Conservation (phyloP, 768 basidiomycete genomes). For the Podaxis sp. region DNA sequence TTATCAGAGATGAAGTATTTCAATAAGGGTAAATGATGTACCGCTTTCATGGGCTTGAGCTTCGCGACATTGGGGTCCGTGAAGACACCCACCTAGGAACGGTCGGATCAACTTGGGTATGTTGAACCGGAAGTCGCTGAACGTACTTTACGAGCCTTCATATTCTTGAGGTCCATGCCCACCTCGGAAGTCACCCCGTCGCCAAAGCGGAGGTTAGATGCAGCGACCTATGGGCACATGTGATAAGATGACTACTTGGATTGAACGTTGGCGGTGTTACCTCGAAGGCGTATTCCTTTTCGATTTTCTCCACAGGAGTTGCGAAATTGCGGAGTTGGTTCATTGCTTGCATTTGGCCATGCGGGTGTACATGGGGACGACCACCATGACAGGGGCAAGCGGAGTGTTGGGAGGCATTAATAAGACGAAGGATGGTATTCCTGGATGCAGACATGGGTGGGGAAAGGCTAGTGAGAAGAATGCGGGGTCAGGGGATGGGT, state of each 20-base stretch:
- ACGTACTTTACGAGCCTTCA: slow-evolving; percentile 81
- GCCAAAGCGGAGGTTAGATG: slow-evolving; percentile 86
- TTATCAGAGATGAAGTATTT: neutral
- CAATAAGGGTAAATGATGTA: slow-evolving; percentile 29
- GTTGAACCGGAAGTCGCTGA: neutral
- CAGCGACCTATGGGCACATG: slow-evolving; percentile 59
- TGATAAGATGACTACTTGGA: slow-evolving; percentile 1
- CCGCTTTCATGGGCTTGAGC: slow-evolving; percentile 79
- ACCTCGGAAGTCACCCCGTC: slow-evolving; percentile 89
- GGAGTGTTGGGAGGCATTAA: slow-evolving; percentile 71
- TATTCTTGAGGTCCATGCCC: slow-evolving; percentile 93
- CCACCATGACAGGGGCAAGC: slow-evolving; percentile 81
- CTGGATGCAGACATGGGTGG: slow-evolving; percentile 54
- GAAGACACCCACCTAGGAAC: slow-evolving; percentile 83
- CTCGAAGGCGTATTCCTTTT: slow-evolving; percentile 95
- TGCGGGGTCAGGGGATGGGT: neutral
- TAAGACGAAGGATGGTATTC: slow-evolving; percentile 67
- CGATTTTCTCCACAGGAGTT: slow-evolving; percentile 65
- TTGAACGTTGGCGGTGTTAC: slow-evolving; percentile 29
- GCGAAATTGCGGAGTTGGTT: slow-evolving; percentile 73
- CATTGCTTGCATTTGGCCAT: slow-evolving; percentile 45
- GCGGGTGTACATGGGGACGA: slow-evolving; percentile 41
- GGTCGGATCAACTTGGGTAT: slow-evolving; percentile 7
- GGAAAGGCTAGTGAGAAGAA: slow-evolving; percentile 11
- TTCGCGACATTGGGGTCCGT: slow-evolving; percentile 87